Conservation (phyloP, 148 eudicot genomes). For the Vaccinium corymbosum region DNA sequence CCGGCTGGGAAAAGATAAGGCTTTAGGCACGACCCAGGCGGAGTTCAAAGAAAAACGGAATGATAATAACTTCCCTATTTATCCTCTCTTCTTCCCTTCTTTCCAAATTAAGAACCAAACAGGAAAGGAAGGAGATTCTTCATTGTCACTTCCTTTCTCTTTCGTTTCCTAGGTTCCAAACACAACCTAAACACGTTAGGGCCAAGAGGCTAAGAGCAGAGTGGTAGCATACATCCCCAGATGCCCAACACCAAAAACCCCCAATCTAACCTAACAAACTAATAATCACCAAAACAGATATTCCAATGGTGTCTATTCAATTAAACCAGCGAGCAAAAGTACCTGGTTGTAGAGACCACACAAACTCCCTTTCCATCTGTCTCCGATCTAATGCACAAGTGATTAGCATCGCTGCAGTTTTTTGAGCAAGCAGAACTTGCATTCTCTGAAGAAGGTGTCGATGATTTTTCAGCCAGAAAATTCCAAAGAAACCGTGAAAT, state of each 20-base stretch:
- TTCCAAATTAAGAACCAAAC: neutral
- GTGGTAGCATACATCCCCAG: neutral
- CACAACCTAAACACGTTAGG: neutral
- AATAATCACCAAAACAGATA: slow-evolving; percentile 3
- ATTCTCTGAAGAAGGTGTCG: slow-evolving; percentile 42
- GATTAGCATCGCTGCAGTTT: slow-evolving; percentile 51
- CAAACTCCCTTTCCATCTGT: slow-evolving; percentile 75
- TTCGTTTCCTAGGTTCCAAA: neutral
- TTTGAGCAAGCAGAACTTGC: slow-evolving; percentile 53
- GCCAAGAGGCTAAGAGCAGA: neutral
- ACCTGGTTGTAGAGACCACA: slow-evolving; percentile 87
- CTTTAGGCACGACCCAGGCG: neutral
- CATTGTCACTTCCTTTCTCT: neutral
- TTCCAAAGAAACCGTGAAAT: slow-evolving; percentile 87
- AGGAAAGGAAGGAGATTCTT: neutral
- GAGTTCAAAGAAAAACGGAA: neutral
- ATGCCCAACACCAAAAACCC: neutral
- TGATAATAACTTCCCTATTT: neutral
- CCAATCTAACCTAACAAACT: neutral
- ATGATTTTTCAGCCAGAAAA: slow-evolving; percentile 82
- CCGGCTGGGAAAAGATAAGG: no score
- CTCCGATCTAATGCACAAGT: slow-evolving; percentile 68
- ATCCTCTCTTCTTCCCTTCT: neutral
- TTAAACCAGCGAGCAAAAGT: neutral
- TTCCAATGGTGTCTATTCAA: neutral